A percentile compares a stretch with the other conserved stretches of the same genome.
Conservation (phyloP, 140 eudicot genomes). For the Oenanthe javanica region DNA sequence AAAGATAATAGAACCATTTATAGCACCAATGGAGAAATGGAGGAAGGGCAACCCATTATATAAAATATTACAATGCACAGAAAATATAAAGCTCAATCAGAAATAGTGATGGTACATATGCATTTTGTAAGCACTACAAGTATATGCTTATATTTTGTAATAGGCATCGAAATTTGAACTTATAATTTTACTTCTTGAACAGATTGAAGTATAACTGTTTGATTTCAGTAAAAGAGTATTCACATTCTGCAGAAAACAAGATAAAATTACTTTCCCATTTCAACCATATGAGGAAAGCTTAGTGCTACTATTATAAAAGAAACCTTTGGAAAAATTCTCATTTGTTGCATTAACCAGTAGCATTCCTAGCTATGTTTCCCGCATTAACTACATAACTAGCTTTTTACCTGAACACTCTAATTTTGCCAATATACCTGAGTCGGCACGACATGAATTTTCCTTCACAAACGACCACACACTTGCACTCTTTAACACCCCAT, state of each 20-base stretch:
- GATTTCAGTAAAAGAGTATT: background rate
- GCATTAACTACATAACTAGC: background rate
- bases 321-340: background rate
- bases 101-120: background rate
- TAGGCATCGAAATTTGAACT: background rate
- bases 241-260: background rate
- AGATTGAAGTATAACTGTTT: background rate
- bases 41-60: background rate
- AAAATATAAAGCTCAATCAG: background rate
- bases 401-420: too few relatives aligned
- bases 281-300: background rate
- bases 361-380: background rate
- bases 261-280: background rate
- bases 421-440: too few relatives aligned
- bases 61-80: background rate
- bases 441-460: too few relatives aligned
- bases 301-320: background rate
- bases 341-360: background rate
- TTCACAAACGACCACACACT: too few relatives aligned
- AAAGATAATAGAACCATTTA: background rate
- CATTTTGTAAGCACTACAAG: background rate
- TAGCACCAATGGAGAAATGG: background rate
- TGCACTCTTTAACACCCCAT: too few relatives aligned
- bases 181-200: background rate
- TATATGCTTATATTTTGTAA: background rate